A percentile compares a stretch with the other conserved stretches of the same genome.
Evolutionary conservation across 148 eudicot species (phyloP).

Genomic region (Persicaria maculosa): DNA sequence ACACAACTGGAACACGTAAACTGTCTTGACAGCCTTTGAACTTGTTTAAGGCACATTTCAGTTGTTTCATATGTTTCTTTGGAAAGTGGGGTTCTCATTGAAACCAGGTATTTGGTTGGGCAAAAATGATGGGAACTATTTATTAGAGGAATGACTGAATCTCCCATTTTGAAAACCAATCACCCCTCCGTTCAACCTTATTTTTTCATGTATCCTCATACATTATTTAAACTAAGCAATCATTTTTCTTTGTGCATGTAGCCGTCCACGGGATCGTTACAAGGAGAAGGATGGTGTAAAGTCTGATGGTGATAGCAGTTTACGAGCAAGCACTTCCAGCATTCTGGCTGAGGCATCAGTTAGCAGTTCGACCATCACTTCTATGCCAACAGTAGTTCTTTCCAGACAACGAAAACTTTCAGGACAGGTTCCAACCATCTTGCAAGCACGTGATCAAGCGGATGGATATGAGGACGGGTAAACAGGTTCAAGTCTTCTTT

Average conservation of each 20-base stretch:
- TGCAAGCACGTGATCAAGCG: slow-evolving; percentile 62
- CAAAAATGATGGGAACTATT: not conserved
- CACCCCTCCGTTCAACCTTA: not conserved
- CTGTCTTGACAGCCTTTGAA: no score
- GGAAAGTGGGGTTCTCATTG: not conserved
- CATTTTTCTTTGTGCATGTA: slow-evolving; percentile 9
- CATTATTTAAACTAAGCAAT: not conserved
- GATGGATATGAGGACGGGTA: slow-evolving; percentile 68
- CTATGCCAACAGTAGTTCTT: slow-evolving; percentile 44
- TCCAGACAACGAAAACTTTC: slow-evolving; percentile 54
- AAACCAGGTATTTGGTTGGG: not conserved
- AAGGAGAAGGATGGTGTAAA: slow-evolving; percentile 66
- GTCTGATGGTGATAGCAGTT: slow-evolving; percentile 40
- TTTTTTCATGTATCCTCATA: not conserved
- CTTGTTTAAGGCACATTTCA: no score
- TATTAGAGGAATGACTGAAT: not conserved
- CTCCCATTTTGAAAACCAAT: not conserved
- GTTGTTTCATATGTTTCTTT: not conserved
- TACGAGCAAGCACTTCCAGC: slow-evolving; percentile 34
- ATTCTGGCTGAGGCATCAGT: slow-evolving; percentile 33
- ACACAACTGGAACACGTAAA: no score
- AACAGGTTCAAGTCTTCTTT: no score
- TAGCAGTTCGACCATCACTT: slow-evolving; percentile 25
- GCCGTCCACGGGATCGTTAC: slow-evolving; percentile 71
- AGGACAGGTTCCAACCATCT: slow-evolving; percentile 64